Percentiles rank a stretch among this genome's conserved stretches.
phyloP scores from a whole-genome alignment of 2,329 filamentous ascomycete genomes.

The Xylaria sp. region DNA sequence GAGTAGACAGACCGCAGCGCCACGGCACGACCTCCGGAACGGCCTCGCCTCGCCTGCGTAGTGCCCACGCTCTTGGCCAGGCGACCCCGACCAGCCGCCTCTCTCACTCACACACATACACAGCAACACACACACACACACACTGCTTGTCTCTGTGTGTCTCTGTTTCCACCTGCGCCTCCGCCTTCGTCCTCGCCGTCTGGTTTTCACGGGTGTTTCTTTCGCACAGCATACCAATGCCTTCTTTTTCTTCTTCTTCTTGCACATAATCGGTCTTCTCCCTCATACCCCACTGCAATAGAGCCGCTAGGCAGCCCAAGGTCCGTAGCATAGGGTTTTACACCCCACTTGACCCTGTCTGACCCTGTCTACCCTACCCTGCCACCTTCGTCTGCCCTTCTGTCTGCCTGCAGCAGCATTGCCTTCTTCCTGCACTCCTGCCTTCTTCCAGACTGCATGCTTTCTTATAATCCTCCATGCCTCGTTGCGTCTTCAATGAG shows the following conservation, averaged over 20 bases:
- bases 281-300: conserved; percentile 21
- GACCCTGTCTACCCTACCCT: conserved; percentile 9
- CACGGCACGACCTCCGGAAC: conserved; percentile 31
- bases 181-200: conserved; percentile 1
- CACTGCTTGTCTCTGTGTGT: too few relatives aligned
- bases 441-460: conserved; percentile 4
- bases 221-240: conserved; percentile 21
- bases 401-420: conserved; percentile 26
- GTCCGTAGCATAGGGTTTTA: conserved; percentile 29
- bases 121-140: too few relatives aligned
- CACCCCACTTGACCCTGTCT: conserved; percentile 30
- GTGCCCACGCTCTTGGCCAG: conserved; percentile 8
- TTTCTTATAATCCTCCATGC: conserved; percentile 8
- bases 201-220: conserved; percentile 26
- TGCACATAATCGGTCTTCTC: conserved; percentile 9
- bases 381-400: conserved; percentile 16
- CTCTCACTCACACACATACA: background rate
- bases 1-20: conserved; percentile 25
- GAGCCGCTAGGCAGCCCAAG: conserved; percentile 31
- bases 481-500: conserved; percentile 15
- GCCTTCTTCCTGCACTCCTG: conserved; percentile 17
- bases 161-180: background rate
- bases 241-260: conserved; percentile 3
- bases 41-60: conserved; percentile 9
- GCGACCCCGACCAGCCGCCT: conserved; percentile 3